Evolutionary conservation across 768 basidiomycete genomes (phyloP).

Genomic region (Crepidotus variabilis): DNA sequence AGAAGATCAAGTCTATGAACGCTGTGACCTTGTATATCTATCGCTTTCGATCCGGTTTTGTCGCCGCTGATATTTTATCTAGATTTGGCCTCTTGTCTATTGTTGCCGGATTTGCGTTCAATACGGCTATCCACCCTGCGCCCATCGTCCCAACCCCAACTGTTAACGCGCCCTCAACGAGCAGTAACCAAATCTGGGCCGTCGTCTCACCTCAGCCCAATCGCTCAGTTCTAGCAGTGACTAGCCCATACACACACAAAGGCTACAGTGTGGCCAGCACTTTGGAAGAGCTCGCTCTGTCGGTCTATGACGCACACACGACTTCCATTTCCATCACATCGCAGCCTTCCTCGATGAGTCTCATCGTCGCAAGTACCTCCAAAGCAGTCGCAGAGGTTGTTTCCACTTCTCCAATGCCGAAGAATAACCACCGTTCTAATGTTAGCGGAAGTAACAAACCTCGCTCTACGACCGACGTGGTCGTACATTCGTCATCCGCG

Average conservation of each 20-base stretch:
- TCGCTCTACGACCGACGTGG: constrained; percentile 23
- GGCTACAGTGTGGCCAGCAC: constrained; percentile 30
- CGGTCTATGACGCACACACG: constrained; percentile 45
- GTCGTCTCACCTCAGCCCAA: constrained; percentile 37
- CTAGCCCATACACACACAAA: constrained; percentile 21
- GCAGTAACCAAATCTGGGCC: constrained; percentile 32
- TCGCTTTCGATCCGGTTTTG: constrained; percentile 9
- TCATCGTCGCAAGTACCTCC: constrained; percentile 10
- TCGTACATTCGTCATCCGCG: constrained; percentile 15
- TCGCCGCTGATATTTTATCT: constrained; percentile 10
- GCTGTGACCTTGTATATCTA: constrained; percentile 62
- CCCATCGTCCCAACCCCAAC: constrained; percentile 32
- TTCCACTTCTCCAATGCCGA: constrained; percentile 13
- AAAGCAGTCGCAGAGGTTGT: too few species aligned
- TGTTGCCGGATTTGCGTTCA: constrained; percentile 59
- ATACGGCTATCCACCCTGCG: constrained; percentile 39
- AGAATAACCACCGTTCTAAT: constrained; percentile 13
- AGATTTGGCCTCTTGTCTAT: constrained; percentile 71
- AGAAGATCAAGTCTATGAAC: constrained; percentile 48
- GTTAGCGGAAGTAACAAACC: constrained; percentile 7
- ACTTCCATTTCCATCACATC: constrained; percentile 36
- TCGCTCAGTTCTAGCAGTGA: constrained; percentile 28
- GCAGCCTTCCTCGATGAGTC: constrained; percentile 21
- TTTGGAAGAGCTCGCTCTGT: constrained; percentile 47
- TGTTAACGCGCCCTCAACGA: constrained; percentile 20